These are phyloP conservation scores for Malassezia furfur DNA, from an alignment of 1,284 basidiomycete species.

Conservation along the genomic window DNA sequence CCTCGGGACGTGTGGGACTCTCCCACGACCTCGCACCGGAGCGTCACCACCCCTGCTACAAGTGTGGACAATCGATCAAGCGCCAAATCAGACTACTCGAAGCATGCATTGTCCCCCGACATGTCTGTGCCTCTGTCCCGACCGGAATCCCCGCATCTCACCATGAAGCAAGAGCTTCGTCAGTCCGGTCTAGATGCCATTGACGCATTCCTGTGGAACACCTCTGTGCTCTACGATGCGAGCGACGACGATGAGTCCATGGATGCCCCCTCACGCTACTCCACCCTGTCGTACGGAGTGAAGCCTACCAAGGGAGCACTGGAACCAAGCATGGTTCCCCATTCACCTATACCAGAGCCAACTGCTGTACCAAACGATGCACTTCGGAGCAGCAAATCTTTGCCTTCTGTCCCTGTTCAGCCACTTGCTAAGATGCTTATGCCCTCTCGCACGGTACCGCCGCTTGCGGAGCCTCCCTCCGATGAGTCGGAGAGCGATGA, in stretches of 20 bases:
- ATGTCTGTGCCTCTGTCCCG: not conserved
- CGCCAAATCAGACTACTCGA: not conserved
- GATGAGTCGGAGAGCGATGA: no score
- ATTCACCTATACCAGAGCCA: no score
- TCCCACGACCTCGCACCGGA: not conserved
- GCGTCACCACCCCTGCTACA: not conserved
- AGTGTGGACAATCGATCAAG: not conserved
- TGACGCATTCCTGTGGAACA: not conserved
- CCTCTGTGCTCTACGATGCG: not conserved
- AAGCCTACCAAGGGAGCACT: no score
- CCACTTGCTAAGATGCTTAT: no score
- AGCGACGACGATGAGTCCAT: not conserved
- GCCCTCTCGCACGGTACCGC: no score
- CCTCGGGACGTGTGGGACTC: not conserved
- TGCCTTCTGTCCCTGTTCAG: no score
- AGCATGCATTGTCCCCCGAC: not conserved
- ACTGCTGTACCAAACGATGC: not conserved
- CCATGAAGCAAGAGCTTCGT: not conserved
- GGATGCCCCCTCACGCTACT: not conserved
- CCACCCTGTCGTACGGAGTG: not conserved
- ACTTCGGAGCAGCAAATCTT: no score
- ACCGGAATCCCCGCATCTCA: not conserved
- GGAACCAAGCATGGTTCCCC: no score
- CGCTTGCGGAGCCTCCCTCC: no score
- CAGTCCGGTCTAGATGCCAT: constrained; percentile 1